phyloP scores from a whole-genome alignment of 345 rosid species.

The Clausena lansium region DNA sequence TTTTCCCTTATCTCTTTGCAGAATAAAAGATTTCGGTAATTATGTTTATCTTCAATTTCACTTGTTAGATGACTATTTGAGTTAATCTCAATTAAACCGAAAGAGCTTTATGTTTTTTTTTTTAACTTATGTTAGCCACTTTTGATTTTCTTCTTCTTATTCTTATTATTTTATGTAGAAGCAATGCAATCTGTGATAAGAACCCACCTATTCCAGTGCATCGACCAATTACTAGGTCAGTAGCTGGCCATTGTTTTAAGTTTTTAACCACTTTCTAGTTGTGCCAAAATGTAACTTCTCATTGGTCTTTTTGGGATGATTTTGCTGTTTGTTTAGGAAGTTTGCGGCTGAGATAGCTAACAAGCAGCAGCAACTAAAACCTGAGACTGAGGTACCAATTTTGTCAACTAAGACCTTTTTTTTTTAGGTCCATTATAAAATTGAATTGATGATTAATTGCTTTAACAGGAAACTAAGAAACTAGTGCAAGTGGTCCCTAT shows the following conservation, averaged over 20 bases:
- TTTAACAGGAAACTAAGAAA: slow-evolving; percentile 48
- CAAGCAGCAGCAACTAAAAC: slow-evolving; percentile 46
- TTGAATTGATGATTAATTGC: not conserved
- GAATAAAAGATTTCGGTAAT: not conserved
- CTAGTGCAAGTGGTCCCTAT: slow-evolving; percentile 18
- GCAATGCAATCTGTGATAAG: slow-evolving; percentile 43
- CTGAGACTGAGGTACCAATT: slow-evolving; percentile 41
- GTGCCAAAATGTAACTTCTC: not conserved
- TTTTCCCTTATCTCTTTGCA: not conserved
- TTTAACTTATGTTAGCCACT: not conserved
- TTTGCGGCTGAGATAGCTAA: slow-evolving; percentile 80
- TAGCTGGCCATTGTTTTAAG: not conserved
- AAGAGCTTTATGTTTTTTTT: not conserved
- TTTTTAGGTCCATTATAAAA: slow-evolving; percentile 2
- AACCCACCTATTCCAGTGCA: slow-evolving; percentile 54
- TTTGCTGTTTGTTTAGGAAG: slow-evolving; percentile 46
- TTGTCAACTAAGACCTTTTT: not conserved
- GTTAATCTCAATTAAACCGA: not conserved
- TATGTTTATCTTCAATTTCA: not conserved
- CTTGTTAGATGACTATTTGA: not conserved
- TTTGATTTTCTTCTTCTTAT: not conserved
- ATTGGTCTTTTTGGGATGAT: not conserved
- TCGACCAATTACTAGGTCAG: slow-evolving; percentile 86
- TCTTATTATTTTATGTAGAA: slow-evolving; percentile 29
- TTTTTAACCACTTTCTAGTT: not conserved